These are phyloP conservation scores for Kwoniella europaea DNA, from an alignment of 768 basidiomycete species.

Conservation along the genomic window DNA sequence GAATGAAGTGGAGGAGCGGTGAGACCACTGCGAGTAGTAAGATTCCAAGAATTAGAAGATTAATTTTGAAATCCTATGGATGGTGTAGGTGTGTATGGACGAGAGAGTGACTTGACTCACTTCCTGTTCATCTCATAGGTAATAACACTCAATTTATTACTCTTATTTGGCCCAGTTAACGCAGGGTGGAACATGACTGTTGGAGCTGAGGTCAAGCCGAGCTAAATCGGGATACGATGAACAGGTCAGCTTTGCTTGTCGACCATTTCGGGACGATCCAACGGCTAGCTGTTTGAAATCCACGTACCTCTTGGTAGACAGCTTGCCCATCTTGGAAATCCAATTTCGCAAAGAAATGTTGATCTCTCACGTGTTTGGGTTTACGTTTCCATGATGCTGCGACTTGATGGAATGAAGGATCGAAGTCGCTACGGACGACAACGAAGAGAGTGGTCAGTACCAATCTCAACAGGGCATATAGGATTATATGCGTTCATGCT, in stretches of 20 bases:
- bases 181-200: slow-evolving; percentile 78
- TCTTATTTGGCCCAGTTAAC: slow-evolving; percentile 70
- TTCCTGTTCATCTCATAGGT: slow-evolving; percentile 65
- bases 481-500: neutral
- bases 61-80: neutral
- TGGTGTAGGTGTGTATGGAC: too few relatives aligned
- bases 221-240: slow-evolving; percentile 60
- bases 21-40: slow-evolving; percentile 70
- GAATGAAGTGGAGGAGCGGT: slow-evolving; percentile 76
- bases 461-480: neutral
- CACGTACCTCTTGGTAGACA: slow-evolving; percentile 78
- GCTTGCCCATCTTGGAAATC: slow-evolving; percentile 80
- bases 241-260: neutral
- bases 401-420: slow-evolving; percentile 79
- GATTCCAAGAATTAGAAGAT: slow-evolving; percentile 27
- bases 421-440: slow-evolving; percentile 70
- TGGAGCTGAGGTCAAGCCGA: slow-evolving; percentile 82
- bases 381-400: slow-evolving; percentile 79
- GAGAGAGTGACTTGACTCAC: slow-evolving; percentile 32
- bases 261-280: too few relatives aligned
- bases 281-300: neutral
- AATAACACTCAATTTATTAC: slow-evolving; percentile 65
- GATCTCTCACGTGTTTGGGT: slow-evolving; percentile 68
- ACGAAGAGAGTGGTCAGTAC: neutral
- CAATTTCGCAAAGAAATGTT: slow-evolving; percentile 88